A percentile compares a stretch with the other conserved stretches of the same genome.
These are phyloP conservation scores for Hyphopichia khmerensis DNA, from an alignment of 1,139 yeast species.

Conservation along the genomic window DNA sequence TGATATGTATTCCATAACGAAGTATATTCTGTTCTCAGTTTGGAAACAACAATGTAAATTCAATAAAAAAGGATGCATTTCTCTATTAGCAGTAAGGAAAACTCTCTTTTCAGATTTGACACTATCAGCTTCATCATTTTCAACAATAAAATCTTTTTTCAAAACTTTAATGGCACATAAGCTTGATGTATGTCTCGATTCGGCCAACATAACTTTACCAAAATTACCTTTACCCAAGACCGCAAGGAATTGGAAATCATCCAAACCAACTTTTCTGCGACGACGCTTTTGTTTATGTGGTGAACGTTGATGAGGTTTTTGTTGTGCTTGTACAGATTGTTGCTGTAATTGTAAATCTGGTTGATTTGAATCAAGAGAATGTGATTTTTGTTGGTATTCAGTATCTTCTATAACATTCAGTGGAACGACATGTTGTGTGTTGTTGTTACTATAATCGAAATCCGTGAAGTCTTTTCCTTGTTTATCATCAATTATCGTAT, in stretches of 20 bases:
- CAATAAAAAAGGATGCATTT: conserved; percentile 88
- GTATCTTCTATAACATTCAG: conserved; percentile 6
- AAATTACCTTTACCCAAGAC: conserved; percentile 97
- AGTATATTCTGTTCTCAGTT: conserved; percentile 93
- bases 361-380: background rate
- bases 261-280: conserved; percentile 80
- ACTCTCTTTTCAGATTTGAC: conserved; percentile 93
- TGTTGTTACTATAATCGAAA: conserved; percentile 31
- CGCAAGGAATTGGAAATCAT: conserved; percentile 90
- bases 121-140: conserved; percentile 93
- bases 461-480: conserved; percentile 18
- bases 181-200: conserved; percentile 73
- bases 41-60: conserved; percentile 95
- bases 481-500: background rate
- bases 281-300: conserved; percentile 34
- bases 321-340: conserved; percentile 3
- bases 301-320: conserved; percentile 7
- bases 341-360: background rate
- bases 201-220: conserved; percentile 97
- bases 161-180: conserved; percentile 93
- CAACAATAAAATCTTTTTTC: conserved; percentile 92
- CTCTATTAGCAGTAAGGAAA: conserved; percentile 83
- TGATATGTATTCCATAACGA: conserved; percentile 96
- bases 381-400: background rate
- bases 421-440: conserved; percentile 15